These are phyloP conservation scores for Chimonanthus salicifolius DNA, from an alignment of 164 flowering plant genomes.

Conservation along the genomic window DNA sequence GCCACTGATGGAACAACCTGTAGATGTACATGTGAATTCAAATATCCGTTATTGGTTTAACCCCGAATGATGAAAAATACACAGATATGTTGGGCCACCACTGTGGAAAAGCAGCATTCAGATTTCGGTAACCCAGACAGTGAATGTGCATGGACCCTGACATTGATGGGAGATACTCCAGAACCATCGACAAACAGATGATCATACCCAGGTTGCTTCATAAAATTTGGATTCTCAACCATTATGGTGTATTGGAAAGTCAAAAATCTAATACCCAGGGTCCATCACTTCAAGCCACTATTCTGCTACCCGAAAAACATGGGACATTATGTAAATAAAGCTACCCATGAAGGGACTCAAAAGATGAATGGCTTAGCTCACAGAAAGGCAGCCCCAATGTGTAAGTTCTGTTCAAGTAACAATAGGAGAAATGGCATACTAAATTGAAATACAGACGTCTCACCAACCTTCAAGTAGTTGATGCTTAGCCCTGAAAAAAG, in stretches of 20 bases:
- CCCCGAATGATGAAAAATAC: not conserved
- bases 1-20: conserved; percentile 99
- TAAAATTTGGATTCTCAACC: not conserved
- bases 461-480: conserved; percentile 74
- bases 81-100: too few species aligned
- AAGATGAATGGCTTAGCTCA: not conserved
- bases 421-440: not conserved
- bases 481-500: conserved; percentile 93
- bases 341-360: not conserved
- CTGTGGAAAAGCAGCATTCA: too few species aligned
- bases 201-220: not conserved
- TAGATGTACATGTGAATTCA: conserved; percentile 1
- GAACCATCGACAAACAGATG: not conserved
- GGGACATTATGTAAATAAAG: not conserved
- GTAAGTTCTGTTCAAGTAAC: not conserved
- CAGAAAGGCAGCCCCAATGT: not conserved
- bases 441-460: not conserved
- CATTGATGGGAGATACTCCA: not conserved
- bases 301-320: not conserved
- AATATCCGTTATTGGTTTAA: not conserved
- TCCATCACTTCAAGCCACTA: not conserved
- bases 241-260: not conserved
- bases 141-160: not conserved
- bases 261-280: not conserved
- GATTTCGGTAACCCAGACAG: not conserved